Conservation (phyloP, 768 basidiomycete genomes). For the Lentinula aciculospora region DNA sequence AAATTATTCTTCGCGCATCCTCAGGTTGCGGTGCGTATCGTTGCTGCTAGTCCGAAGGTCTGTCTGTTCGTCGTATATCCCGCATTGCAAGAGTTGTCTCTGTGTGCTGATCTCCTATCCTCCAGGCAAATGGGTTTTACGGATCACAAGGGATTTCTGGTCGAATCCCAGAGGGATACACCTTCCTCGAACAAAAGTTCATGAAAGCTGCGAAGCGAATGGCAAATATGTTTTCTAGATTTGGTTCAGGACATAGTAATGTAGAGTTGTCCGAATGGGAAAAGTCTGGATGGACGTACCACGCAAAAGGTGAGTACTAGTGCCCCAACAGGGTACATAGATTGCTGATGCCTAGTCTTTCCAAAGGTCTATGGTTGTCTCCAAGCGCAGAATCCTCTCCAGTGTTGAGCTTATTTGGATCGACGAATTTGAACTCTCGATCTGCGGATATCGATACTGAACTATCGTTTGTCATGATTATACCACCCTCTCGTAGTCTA, state of each 20-base stretch:
- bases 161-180: conserved; percentile 94
- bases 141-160: conserved; percentile 86
- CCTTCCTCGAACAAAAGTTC: conserved; percentile 79
- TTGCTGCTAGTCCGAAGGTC: conserved; percentile 86
- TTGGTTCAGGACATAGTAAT: conserved; percentile 29
- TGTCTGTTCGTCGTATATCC: neutral
- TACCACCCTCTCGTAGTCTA: conserved; percentile 55
- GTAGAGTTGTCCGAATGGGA: conserved; percentile 87
- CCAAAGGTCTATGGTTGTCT: conserved; percentile 82
- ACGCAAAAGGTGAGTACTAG: conserved; percentile 80
- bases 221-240: conserved; percentile 30
- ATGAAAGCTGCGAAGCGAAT: conserved; percentile 57
- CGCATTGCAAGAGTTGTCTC: neutral
- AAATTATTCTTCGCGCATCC: conserved; percentile 55
- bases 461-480: conserved; percentile 78
- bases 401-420: conserved; percentile 81
- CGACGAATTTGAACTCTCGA: conserved; percentile 90
- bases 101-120: neutral
- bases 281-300: conserved; percentile 91
- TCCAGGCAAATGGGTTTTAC: conserved; percentile 93
- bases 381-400: conserved; percentile 47
- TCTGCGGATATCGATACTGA: conserved; percentile 90
- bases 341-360: neutral
- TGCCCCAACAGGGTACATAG: neutral
- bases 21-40: conserved; percentile 58